A percentile compares a stretch with the other conserved stretches of the same genome.
These are phyloP conservation scores for Plasmopara muralis DNA, from an alignment of 352 stramenopile genomes.

Conservation along the genomic window DNA sequence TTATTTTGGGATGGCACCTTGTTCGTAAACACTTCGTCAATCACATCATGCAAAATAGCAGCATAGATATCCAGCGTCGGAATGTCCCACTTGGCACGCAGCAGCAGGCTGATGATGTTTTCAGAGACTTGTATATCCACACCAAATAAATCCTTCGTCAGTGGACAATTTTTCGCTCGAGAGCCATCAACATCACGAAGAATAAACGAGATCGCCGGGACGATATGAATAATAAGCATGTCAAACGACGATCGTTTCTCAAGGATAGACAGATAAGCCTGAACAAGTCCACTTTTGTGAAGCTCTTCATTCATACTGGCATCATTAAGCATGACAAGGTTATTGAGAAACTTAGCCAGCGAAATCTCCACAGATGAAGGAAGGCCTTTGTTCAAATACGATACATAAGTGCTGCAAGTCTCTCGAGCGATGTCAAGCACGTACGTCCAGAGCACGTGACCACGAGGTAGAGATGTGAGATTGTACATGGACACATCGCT, in stretches of 20 bases:
- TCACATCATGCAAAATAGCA: constrained; percentile 68
- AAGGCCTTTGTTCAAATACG: constrained; percentile 55
- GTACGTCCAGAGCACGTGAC: constrained; percentile 51
- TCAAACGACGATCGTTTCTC: constrained; percentile 66
- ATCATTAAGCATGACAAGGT: constrained; percentile 69
- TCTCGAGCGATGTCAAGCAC: constrained; percentile 39
- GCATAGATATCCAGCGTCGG: constrained; percentile 64
- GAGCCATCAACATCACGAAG: constrained; percentile 61
- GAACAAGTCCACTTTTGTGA: constrained; percentile 50
- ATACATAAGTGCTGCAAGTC: constrained; percentile 43
- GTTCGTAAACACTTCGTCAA: constrained; percentile 62
- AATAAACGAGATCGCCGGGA: constrained; percentile 74
- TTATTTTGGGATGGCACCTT: constrained; percentile 66
- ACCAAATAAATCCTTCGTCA: constrained; percentile 72
- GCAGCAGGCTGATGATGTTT: constrained; percentile 51
- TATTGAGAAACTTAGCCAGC: constrained; percentile 73
- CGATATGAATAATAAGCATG: constrained; percentile 83
- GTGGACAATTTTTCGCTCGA: constrained; percentile 55
- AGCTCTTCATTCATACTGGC: constrained; percentile 52
- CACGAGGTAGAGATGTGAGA: constrained; percentile 48
- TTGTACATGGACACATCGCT: constrained; percentile 81
- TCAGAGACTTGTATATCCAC: constrained; percentile 35
- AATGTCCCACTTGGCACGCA: constrained; percentile 58
- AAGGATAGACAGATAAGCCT: constrained; percentile 61
- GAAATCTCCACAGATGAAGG: constrained; percentile 76